These are phyloP conservation scores for Crucibulum laeve DNA, from an alignment of 768 basidiomycete genomes.

Conservation along the genomic window DNA sequence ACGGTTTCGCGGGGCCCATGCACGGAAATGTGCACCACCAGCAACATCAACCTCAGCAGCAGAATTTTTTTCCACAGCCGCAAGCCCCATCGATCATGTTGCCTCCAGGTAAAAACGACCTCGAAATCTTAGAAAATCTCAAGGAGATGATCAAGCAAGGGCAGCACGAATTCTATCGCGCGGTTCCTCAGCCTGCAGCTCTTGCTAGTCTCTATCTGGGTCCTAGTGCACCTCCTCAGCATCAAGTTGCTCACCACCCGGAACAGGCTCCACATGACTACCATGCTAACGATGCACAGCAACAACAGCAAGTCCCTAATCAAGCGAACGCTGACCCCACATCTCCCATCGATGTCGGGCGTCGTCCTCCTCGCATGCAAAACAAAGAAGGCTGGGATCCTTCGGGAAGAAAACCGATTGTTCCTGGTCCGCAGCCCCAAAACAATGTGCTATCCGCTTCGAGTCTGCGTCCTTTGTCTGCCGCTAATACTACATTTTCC, in stretches of 20 bases:
- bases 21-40: slow-evolving; percentile 22
- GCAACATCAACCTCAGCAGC: slow-evolving; percentile 20
- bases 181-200: slow-evolving; percentile 59
- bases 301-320: neutral
- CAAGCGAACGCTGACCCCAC: slow-evolving; percentile 1
- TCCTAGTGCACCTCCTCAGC: slow-evolving; percentile 23
- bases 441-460: slow-evolving; percentile 1
- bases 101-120: slow-evolving; percentile 58
- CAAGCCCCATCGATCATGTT: slow-evolving; percentile 16
- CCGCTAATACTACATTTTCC: neutral
- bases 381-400: slow-evolving; percentile 8
- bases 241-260: neutral
- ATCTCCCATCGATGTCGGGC: slow-evolving; percentile 5
- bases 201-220: slow-evolving; percentile 67
- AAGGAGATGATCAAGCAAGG: slow-evolving; percentile 67
- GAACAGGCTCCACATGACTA: neutral
- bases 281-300: neutral
- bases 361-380: slow-evolving; percentile 8
- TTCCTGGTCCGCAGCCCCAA: neutral
- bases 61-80: slow-evolving; percentile 16
- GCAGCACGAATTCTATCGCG: slow-evolving; percentile 69
- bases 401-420: neutral
- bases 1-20: slow-evolving; percentile 25
- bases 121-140: slow-evolving; percentile 72
- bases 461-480: neutral